Evolutionary conservation across 2,329 filamentous ascomycete genomes (phyloP).

Genomic region (Aspergillus sclerotialis): DNA sequence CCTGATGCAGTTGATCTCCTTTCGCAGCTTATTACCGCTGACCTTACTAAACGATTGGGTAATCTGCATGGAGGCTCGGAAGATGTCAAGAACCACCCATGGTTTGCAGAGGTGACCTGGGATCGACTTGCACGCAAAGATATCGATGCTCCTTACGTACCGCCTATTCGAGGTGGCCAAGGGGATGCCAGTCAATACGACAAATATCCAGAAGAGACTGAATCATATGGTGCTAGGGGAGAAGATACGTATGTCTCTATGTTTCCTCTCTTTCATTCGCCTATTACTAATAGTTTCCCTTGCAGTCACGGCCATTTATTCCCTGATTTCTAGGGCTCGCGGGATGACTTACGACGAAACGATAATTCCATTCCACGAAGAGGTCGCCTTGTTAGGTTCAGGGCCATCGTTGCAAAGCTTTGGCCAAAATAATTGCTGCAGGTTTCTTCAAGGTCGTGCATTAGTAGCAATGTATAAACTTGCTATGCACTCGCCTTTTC

Average conservation of each 20-base stretch:
- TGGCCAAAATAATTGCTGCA: neutral
- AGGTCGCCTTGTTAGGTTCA: conserved; percentile 2
- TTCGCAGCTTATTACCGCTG: conserved; percentile 85
- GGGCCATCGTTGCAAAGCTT: neutral
- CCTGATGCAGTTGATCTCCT: conserved; percentile 89
- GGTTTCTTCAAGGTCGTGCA: no score
- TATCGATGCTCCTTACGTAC: conserved; percentile 96
- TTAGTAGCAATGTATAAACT: no score
- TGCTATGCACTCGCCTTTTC: neutral
- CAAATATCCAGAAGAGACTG: conserved; percentile 93
- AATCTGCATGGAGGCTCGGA: conserved; percentile 86
- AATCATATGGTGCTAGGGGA: conserved; percentile 74
- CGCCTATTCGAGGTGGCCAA: conserved; percentile 85
- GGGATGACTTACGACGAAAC: conserved; percentile 27
- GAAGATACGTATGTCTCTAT: conserved; percentile 70
- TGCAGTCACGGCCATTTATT: conserved; percentile 66
- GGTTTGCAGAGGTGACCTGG: conserved; percentile 98
- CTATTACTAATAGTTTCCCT: conserved; percentile 3
- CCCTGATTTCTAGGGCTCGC: conserved; percentile 57
- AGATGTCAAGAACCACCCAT: conserved; percentile 91
- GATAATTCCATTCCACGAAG: conserved; percentile 14
- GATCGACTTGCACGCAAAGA: conserved; percentile 89
- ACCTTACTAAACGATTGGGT: conserved; percentile 88
- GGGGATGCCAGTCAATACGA: conserved; percentile 98
- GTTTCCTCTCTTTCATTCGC: neutral